These are phyloP conservation scores for Prunus yedoensis DNA, from an alignment of 331 rosid species.

Conservation along the genomic window DNA sequence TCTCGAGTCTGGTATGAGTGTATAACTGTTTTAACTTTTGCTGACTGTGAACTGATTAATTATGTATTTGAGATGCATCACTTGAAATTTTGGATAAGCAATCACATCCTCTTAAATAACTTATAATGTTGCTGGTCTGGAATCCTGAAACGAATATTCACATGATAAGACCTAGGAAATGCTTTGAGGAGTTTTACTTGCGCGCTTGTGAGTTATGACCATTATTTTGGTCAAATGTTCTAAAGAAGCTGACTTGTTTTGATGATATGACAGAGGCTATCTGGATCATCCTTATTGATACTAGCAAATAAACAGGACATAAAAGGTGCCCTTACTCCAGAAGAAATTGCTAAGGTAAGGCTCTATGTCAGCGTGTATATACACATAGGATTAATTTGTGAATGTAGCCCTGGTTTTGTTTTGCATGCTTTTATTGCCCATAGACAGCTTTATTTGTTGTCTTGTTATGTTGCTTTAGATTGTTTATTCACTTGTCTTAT, in stretches of 20 bases:
- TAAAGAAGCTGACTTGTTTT: slow-evolving; percentile 17
- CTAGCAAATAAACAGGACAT: slow-evolving; percentile 92
- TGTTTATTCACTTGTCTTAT: no score
- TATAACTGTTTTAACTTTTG: background rate
- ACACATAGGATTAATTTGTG: background rate
- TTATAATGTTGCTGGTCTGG: background rate
- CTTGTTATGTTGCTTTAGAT: background rate
- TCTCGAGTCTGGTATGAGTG: no score
- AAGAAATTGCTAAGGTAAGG: slow-evolving; percentile 68
- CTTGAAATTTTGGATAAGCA: background rate
- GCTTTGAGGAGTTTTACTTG: background rate
- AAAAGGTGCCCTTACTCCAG: slow-evolving; percentile 69
- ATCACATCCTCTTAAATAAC: background rate
- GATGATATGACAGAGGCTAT: slow-evolving; percentile 48
- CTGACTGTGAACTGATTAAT: background rate
- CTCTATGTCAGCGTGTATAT: background rate
- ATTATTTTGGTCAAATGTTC: background rate
- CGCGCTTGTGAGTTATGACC: no score
- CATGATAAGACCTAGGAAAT: background rate
- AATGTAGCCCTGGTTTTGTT: background rate
- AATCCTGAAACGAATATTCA: background rate
- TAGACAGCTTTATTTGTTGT: background rate
- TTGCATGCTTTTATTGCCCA: background rate
- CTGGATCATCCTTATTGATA: slow-evolving; percentile 79
- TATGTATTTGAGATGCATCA: background rate